These are phyloP conservation scores for Phytophthora europaea DNA, from an alignment of 352 stramenopile genomes.

Conservation along the genomic window DNA sequence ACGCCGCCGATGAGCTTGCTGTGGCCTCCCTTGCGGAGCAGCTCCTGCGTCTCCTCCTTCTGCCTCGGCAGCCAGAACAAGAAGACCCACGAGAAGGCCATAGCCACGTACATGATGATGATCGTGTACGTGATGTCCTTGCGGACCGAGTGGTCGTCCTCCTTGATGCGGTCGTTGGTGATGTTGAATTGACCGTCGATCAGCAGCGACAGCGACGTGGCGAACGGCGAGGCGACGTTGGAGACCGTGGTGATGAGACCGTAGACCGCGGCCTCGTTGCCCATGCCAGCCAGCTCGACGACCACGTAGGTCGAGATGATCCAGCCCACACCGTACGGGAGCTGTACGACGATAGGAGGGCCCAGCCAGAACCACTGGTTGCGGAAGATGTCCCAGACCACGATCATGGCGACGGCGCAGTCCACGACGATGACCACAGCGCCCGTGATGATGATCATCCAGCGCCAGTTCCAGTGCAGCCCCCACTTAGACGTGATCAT, in stretches of 20 bases:
- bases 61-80: conserved; percentile 44
- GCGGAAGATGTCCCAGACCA: conserved; percentile 45
- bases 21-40: conserved; percentile 39
- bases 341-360: conserved; percentile 46
- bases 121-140: conserved; percentile 44
- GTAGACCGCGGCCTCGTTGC: conserved; percentile 42
- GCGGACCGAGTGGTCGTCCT: conserved; percentile 35
- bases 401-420: conserved; percentile 33
- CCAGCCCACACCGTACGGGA: conserved; percentile 55
- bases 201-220: conserved; percentile 31
- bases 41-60: conserved; percentile 47
- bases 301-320: conserved; percentile 45
- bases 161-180: conserved; percentile 37
- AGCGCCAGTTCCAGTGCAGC: conserved; percentile 49
- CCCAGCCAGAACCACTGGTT: conserved; percentile 53
- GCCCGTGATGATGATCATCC: conserved; percentile 36
- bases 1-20: conserved; percentile 43
- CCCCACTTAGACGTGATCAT: conserved; percentile 48
- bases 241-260: conserved; percentile 36
- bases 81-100: conserved; percentile 48
- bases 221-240: conserved; percentile 37
- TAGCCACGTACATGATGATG: conserved; percentile 45
- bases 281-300: conserved; percentile 30
- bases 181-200: conserved; percentile 40
- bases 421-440: conserved; percentile 34